Evolutionary conservation across 768 basidiomycete species (phyloP).

Genomic region (Lactarius psammicola): DNA sequence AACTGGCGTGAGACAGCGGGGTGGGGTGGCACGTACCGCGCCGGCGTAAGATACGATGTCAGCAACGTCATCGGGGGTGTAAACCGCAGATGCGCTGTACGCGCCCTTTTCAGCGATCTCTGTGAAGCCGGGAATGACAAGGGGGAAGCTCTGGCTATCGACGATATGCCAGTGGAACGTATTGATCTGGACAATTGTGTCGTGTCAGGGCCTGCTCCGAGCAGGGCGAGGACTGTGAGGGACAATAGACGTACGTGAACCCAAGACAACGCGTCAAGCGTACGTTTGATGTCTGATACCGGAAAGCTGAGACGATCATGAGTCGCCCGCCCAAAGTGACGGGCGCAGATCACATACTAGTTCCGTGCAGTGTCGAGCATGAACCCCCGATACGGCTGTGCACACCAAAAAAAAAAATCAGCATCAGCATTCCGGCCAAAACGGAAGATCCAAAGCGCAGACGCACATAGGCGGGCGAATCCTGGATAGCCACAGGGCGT

Average conservation of each 20-base stretch:
- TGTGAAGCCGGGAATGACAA: slow-evolving; percentile 39
- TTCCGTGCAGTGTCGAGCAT: slow-evolving; percentile 82
- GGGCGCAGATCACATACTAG: slow-evolving; percentile 35
- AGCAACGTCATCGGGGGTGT: slow-evolving; percentile 40
- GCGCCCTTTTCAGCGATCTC: slow-evolving; percentile 47
- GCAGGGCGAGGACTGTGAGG: too few species aligned
- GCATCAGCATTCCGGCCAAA: not conserved
- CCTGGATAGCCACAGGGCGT: slow-evolving; percentile 45
- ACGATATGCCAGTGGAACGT: slow-evolving; percentile 49
- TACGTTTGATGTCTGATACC: slow-evolving; percentile 12
- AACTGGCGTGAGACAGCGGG: not conserved
- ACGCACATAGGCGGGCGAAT: slow-evolving; percentile 49
- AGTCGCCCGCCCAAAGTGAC: not conserved
- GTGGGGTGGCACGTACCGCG: slow-evolving; percentile 36
- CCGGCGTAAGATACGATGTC: slow-evolving; percentile 46
- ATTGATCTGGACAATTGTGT: slow-evolving; percentile 43
- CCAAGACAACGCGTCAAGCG: slow-evolving; percentile 16
- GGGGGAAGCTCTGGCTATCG: slow-evolving; percentile 52
- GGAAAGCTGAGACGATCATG: not conserved
- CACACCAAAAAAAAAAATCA: not conserved
- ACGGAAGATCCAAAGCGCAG: not conserved
- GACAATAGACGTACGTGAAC: slow-evolving; percentile 26
- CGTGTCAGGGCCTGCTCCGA: not conserved
- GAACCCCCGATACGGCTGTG: slow-evolving; percentile 69
- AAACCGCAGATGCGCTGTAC: slow-evolving; percentile 39